Evolutionary conservation across 1,139 yeast genomes (phyloP).

Genomic region (Kurtzmaniella natalensis): DNA sequence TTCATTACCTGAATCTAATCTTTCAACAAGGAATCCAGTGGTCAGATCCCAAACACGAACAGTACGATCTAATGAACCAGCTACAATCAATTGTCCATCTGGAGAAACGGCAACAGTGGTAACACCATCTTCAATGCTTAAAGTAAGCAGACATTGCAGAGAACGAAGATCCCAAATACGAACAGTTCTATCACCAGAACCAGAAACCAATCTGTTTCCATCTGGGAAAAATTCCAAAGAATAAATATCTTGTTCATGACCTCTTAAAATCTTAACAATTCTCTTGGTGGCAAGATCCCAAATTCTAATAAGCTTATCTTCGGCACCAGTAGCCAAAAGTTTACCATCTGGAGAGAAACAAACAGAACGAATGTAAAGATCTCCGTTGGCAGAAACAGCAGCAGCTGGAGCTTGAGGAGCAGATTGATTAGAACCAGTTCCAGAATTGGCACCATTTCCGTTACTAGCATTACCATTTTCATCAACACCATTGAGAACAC

Average conservation of each 20-base stretch:
- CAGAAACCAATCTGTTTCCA: slow-evolving; percentile 90
- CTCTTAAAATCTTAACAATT: slow-evolving; percentile 81
- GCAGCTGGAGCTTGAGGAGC: slow-evolving; percentile 22
- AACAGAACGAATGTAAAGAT: slow-evolving; percentile 88
- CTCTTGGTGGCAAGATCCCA: slow-evolving; percentile 92
- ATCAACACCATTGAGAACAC: slow-evolving; percentile 18
- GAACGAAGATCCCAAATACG: slow-evolving; percentile 95
- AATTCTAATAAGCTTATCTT: slow-evolving; percentile 91
- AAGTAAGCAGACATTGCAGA: slow-evolving; percentile 85
- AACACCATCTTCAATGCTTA: slow-evolving; percentile 94
- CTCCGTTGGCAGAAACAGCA: slow-evolving; percentile 56
- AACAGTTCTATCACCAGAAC: slow-evolving; percentile 95
- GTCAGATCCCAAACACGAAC: slow-evolving; percentile 97
- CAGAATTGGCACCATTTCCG: slow-evolving; percentile 14
- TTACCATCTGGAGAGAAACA: slow-evolving; percentile 97
- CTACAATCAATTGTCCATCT: slow-evolving; percentile 91
- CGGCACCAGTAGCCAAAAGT: slow-evolving; percentile 95
- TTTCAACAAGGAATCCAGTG: slow-evolving; percentile 88
- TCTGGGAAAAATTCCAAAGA: slow-evolving; percentile 94
- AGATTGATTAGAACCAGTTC: slow-evolving; percentile 10
- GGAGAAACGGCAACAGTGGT: slow-evolving; percentile 97
- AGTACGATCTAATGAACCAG: slow-evolving; percentile 92
- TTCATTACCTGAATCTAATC: slow-evolving; percentile 86
- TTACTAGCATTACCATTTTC: slow-evolving; percentile 19
- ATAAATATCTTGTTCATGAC: slow-evolving; percentile 97